Evolutionary conservation across 2,329 filamentous ascomycete genomes (phyloP).

Genomic region (Xylaria sp.): DNA sequence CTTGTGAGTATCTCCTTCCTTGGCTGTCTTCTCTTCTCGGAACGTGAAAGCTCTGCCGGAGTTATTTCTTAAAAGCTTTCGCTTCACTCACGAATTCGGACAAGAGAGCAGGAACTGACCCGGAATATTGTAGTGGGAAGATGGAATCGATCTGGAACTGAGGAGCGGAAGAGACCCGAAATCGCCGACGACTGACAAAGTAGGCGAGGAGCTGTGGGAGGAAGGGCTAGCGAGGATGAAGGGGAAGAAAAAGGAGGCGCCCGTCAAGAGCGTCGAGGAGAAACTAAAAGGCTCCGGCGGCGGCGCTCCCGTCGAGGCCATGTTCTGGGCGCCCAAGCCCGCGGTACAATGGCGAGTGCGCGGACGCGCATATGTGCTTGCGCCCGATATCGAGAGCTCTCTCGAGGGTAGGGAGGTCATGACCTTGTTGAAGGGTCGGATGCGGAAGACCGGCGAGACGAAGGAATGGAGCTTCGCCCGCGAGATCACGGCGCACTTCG

Average conservation of each 20-base stretch:
- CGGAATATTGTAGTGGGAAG: constrained; percentile 41
- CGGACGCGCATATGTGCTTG: constrained; percentile 80
- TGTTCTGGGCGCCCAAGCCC: constrained; percentile 72
- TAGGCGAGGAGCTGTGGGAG: constrained; percentile 38
- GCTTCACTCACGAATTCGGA: background rate
- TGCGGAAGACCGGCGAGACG: constrained; percentile 61
- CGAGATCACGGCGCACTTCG: constrained; percentile 89
- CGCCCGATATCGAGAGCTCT: constrained; percentile 65
- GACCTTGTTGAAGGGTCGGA: constrained; percentile 68
- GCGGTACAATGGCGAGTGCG: constrained; percentile 86
- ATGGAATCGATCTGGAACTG: constrained; percentile 45
- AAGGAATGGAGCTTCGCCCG: constrained; percentile 78
- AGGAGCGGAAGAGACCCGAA: constrained; percentile 45
- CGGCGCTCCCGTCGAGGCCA: constrained; percentile 78
- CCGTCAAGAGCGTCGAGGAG: constrained; percentile 51
- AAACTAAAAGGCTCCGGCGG: constrained; percentile 63
- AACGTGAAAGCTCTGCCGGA: no score
- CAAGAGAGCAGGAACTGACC: background rate
- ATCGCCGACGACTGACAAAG: constrained; percentile 55
- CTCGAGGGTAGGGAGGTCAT: constrained; percentile 67
- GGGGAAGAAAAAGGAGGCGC: constrained; percentile 50
- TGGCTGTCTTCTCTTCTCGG: background rate
- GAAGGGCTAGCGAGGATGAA: constrained; percentile 26
- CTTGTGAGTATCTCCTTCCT: constrained; percentile 52
- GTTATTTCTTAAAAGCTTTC: background rate